Evolutionary conservation across 129 eudicot genomes (phyloP), one percentile per base, ranked within the genome.

Genomic region (Pittosporum tobira): DNA sequence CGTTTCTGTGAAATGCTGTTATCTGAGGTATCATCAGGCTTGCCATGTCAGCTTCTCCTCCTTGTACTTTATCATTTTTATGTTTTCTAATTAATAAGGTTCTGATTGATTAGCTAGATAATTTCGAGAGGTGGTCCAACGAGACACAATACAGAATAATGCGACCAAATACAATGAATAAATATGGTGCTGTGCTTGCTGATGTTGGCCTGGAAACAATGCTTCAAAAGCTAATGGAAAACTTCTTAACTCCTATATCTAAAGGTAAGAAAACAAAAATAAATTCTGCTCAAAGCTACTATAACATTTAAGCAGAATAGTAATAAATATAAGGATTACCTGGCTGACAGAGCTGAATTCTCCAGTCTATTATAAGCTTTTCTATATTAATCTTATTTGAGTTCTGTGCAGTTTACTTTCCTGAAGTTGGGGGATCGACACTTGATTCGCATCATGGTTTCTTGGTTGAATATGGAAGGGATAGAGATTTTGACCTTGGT

Each of bases 381-480:
- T 53, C 65, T 60, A 18, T 70, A 25, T 3, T 54, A 47, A 67
- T 37, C n/a, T 36, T 30, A 10, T 31, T 52, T n/a, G 26, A 45
- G 23, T 51, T n/a, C 28, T 48, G 28, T 69, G 84, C 98, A 90
- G 98, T 90, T 75, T 83, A 85, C 76, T 90, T 85, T 61, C 67
- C 80, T 73, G 98, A 86, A 51, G 88, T 86, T 71, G 98, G 98
- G 18, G 98, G 98, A 73, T 67, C 76, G 25, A 68, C 84, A 25
- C 94, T 90, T 44, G 98, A 90, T 69, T 67, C 87, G 42, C 98
- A 90, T 80, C 95, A 90, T 75, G 98, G 98, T 21, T 90, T 86
- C 57, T 94, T 90, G 34, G 89, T 90, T 51, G 84, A 90, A 72
- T 90, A 90, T 57, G 95, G 94, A 61, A 71, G 67, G 51, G 83